A percentile compares a stretch with the other conserved stretches of the same genome.
Conservation (phyloP, 441 rosid species). For the Populus hybrid region DNA sequence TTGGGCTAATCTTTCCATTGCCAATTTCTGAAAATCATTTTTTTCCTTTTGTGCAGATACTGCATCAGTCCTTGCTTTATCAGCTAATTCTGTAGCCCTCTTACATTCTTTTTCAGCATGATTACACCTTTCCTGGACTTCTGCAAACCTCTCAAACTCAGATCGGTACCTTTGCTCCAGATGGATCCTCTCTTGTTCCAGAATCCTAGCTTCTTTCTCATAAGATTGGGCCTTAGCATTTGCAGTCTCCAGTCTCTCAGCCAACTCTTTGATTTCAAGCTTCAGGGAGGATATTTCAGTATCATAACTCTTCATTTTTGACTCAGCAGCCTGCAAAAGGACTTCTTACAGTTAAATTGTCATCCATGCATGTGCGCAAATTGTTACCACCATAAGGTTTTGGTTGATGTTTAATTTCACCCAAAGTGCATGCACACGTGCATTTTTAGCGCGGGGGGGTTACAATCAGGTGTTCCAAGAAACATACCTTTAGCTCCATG, state of each 20-base stretch:
- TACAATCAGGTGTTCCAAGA: neutral
- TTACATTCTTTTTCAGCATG: too few relatives aligned
- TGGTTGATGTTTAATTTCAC: neutral
- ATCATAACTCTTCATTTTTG: conserved; percentile 60
- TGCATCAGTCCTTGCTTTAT: too few relatives aligned
- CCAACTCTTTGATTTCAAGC: too few relatives aligned
- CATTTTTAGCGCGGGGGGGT: neutral
- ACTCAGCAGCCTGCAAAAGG: conserved; percentile 82
- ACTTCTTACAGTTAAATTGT: neutral
- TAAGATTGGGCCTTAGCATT: too few relatives aligned
- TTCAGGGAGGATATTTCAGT: too few relatives aligned
- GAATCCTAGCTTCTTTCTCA: too few relatives aligned
- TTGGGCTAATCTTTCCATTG: conserved; percentile 92
- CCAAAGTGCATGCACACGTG: neutral
- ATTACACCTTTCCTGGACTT: too few relatives aligned
- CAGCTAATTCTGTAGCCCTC: too few relatives aligned
- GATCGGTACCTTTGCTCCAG: too few relatives aligned
- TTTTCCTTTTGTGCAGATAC: conserved; percentile 10
- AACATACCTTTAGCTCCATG: conserved; percentile 79
- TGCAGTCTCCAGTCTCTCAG: too few relatives aligned
- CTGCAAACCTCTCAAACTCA: too few relatives aligned
- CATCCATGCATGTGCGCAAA: neutral
- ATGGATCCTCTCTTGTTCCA: too few relatives aligned
- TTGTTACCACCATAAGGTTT: neutral
- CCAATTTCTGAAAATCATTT: conserved; percentile 69